Evolutionary conservation across 768 basidiomycete species (phyloP).

Genomic region (Heimioporus sp.): DNA sequence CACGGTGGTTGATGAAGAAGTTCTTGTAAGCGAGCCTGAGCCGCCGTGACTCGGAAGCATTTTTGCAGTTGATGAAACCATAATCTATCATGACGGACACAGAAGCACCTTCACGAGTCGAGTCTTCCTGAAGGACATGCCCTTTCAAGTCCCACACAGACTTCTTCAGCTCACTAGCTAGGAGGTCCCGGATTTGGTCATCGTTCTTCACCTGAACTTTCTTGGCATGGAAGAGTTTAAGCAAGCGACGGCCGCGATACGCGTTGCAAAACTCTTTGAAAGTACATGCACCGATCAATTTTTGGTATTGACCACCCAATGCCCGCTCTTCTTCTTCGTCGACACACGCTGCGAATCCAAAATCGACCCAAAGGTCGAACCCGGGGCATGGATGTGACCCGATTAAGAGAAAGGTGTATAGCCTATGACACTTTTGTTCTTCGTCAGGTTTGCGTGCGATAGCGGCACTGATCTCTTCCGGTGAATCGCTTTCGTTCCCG

Average conservation of each 20-base stretch:
- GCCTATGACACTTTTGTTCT: neutral
- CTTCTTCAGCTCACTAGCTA: neutral
- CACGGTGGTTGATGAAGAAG: slow-evolving; percentile 25
- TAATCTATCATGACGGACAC: slow-evolving; percentile 8
- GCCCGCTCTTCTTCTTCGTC: slow-evolving; percentile 8
- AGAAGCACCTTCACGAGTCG: neutral
- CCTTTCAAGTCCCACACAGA: slow-evolving; percentile 15
- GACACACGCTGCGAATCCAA: slow-evolving; percentile 19
- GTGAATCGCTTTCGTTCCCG: slow-evolving; percentile 3
- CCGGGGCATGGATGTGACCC: neutral
- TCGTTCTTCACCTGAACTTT: neutral
- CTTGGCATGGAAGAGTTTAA: slow-evolving; percentile 5
- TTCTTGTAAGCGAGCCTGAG: slow-evolving; percentile 33
- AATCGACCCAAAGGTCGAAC: slow-evolving; percentile 9
- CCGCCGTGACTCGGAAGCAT: slow-evolving; percentile 5
- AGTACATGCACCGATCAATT: slow-evolving; percentile 6
- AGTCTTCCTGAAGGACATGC: neutral
- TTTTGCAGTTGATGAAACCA: slow-evolving; percentile 14
- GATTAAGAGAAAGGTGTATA: slow-evolving; percentile 3
- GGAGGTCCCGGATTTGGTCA: slow-evolving; percentile 1
- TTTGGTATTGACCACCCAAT: neutral
- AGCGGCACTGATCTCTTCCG: neutral
- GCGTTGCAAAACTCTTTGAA: slow-evolving; percentile 11
- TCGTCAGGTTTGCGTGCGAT: neutral
- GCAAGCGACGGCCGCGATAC: neutral